Evolutionary conservation across 2,329 filamentous ascomycete genomes (phyloP).

Genomic region (Talaromyces amestolkiae): DNA sequence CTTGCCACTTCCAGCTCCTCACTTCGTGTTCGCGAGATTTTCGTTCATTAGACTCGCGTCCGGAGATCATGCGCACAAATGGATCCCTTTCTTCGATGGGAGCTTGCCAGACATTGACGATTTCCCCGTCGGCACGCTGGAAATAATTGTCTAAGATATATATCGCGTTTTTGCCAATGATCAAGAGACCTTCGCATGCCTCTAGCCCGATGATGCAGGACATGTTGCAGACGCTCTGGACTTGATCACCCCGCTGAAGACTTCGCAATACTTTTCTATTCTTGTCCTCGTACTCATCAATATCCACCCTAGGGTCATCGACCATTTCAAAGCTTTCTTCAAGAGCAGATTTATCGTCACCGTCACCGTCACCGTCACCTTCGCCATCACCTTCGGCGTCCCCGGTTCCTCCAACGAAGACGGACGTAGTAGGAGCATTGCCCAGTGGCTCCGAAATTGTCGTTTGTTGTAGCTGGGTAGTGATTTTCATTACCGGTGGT

Average conservation of each 20-base stretch:
- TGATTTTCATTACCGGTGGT: slow-evolving; percentile 46
- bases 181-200: slow-evolving; percentile 87
- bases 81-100: slow-evolving; percentile 88
- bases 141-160: slow-evolving; percentile 98
- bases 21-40: slow-evolving; percentile 71
- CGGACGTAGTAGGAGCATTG: slow-evolving; percentile 32
- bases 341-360: slow-evolving; percentile 45
- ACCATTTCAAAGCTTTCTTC: slow-evolving; percentile 97
- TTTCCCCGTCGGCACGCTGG: slow-evolving; percentile 89
- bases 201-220: slow-evolving; percentile 92
- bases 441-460: slow-evolving; percentile 44
- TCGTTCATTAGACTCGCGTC: slow-evolving; percentile 63
- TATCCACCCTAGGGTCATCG: slow-evolving; percentile 82
- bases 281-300: slow-evolving; percentile 91
- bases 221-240: slow-evolving; percentile 92
- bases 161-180: slow-evolving; percentile 84
- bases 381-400: slow-evolving; percentile 30
- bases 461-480: slow-evolving; percentile 43
- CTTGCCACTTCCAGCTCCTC: slow-evolving; percentile 88
- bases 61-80: slow-evolving; percentile 90
- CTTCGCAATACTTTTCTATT: slow-evolving; percentile 97
- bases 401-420: slow-evolving; percentile 31
- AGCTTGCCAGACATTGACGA: slow-evolving; percentile 94
- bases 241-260: slow-evolving; percentile 82
- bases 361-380: slow-evolving; percentile 24